Conservation (phyloP, 75 land plant genomes). For the Sequoiadendron giganteum region DNA sequence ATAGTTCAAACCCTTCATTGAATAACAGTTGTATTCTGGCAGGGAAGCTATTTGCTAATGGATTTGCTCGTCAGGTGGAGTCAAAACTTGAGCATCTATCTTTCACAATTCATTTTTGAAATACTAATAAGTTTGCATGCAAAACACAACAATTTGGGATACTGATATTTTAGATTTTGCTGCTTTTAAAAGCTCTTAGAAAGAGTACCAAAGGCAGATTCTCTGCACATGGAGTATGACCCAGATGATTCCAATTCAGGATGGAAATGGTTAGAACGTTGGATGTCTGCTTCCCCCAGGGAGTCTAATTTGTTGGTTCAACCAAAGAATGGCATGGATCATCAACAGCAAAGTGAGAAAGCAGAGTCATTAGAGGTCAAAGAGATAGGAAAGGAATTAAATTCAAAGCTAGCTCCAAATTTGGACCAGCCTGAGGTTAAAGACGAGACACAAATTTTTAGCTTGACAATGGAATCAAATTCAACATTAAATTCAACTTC, state of each 20-base stretch:
- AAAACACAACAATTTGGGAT: background rate
- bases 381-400: background rate
- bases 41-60: slow-evolving; percentile 46
- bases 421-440: slow-evolving; percentile 34
- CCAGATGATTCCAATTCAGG: slow-evolving; percentile 36
- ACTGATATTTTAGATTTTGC: background rate
- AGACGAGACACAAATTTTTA: slow-evolving; percentile 20
- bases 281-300: slow-evolving; percentile 44
- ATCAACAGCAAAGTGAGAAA: background rate
- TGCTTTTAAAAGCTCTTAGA: slow-evolving; percentile 36
- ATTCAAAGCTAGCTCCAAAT: background rate
- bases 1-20: slow-evolving; percentile 12
- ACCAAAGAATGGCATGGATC: slow-evolving; percentile 2
- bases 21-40: slow-evolving; percentile 12
- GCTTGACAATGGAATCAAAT: background rate
- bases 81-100: background rate
- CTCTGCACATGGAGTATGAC: slow-evolving; percentile 44
- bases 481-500: background rate
- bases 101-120: background rate
- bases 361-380: background rate
- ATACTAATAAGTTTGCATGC: background rate
- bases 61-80: slow-evolving; percentile 59
- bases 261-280: slow-evolving; percentile 65
- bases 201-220: slow-evolving; percentile 32
- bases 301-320: slow-evolving; percentile 8